These are phyloP conservation scores for Trichoderma harzianum DNA, from an alignment of 2,329 filamentous ascomycete genomes.

Conservation along the genomic window DNA sequence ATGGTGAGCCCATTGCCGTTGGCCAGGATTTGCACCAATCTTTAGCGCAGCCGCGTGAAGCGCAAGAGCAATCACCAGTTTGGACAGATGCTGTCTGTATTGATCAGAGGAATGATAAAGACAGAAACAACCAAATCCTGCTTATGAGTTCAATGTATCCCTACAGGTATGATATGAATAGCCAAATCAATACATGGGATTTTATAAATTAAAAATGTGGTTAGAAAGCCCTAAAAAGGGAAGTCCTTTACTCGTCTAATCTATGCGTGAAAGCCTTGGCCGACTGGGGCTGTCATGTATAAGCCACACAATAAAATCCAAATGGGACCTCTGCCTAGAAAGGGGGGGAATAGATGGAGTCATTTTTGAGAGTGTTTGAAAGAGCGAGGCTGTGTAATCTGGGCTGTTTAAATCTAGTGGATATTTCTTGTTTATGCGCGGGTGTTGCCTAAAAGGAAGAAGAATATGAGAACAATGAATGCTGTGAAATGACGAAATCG, in stretches of 20 bases:
- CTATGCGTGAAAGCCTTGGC: background rate
- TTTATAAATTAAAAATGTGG: too few relatives aligned
- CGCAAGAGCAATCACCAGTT: too few relatives aligned
- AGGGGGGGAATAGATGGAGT: background rate
- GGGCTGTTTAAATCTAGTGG: background rate
- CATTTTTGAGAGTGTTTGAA: background rate
- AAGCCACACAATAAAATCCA: background rate
- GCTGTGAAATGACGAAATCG: background rate
- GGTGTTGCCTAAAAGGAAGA: background rate
- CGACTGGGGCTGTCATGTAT: background rate
- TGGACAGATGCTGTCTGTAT: too few relatives aligned
- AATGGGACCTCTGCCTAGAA: background rate
- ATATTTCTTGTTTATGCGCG: background rate
- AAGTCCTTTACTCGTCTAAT: background rate
- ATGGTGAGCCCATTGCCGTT: too few relatives aligned
- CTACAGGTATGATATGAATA: too few relatives aligned
- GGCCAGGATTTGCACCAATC: rapidly evolving
- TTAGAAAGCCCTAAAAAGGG: background rate
- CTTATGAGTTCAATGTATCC: too few relatives aligned
- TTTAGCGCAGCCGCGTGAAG: too few relatives aligned
- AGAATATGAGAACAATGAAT: background rate
- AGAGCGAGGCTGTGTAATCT: background rate
- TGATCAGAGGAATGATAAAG: too few relatives aligned
- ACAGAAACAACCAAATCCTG: too few relatives aligned
- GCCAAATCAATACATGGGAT: too few relatives aligned